phyloP scores from a whole-genome alignment of 345 rosid species.

The Jatropha curcas region DNA sequence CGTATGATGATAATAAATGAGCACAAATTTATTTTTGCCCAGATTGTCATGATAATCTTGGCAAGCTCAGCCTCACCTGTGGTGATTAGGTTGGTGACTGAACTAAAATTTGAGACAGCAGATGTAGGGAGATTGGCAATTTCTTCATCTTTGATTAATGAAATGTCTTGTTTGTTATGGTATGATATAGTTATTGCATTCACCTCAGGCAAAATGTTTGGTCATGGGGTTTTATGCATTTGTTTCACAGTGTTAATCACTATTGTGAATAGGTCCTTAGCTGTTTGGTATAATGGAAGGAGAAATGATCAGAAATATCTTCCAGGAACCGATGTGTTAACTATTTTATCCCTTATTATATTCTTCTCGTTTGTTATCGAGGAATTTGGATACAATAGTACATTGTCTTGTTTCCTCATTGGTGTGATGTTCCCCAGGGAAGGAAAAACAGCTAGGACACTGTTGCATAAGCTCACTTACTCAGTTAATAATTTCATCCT shows the following conservation, averaged over 20 bases:
- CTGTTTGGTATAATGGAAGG: conserved; percentile 57
- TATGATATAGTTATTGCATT: conserved; percentile 26
- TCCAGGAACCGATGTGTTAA: conserved; percentile 52
- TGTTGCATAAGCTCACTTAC: conserved; percentile 58
- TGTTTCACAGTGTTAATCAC: conserved; percentile 34
- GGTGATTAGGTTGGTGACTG: conserved; percentile 57
- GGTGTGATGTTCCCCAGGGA: conserved; percentile 81
- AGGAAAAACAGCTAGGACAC: conserved; percentile 72
- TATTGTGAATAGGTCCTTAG: conserved; percentile 47
- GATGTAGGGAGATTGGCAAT: conserved; percentile 68
- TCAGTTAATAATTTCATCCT: conserved; percentile 68
- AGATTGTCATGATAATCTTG: conserved; percentile 21
- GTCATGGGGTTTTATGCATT: conserved; percentile 29
- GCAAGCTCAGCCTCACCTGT: conserved; percentile 77
- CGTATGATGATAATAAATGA: background rate
- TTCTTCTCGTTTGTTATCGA: conserved; percentile 42
- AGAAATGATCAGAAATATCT: conserved; percentile 56
- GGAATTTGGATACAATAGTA: conserved; percentile 41
- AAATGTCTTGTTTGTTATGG: conserved; percentile 46
- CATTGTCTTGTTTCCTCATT: conserved; percentile 51
- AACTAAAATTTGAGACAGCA: conserved; percentile 64
- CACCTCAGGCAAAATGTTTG: conserved; percentile 25
- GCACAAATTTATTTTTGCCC: background rate
- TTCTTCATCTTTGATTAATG: conserved; percentile 53
- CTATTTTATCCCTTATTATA: conserved; percentile 43